These are phyloP conservation scores for Heterobasidion annosum DNA, from an alignment of 1,284 basidiomycete species.

Conservation along the genomic window DNA sequence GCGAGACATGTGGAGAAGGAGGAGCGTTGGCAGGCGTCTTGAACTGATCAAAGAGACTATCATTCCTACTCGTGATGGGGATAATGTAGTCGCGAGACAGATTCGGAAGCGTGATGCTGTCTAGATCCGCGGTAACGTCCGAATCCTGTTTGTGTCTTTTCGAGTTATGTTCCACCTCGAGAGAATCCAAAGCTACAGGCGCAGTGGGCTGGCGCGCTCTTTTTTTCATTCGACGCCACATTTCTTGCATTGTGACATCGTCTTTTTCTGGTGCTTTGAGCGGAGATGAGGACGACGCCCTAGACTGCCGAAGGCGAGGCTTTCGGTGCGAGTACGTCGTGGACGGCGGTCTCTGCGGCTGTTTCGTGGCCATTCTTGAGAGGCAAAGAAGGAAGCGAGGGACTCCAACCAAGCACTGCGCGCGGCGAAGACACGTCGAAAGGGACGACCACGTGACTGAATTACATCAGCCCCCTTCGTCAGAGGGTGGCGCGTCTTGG, in stretches of 20 bases:
- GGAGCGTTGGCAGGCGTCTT: slow-evolving; percentile 12
- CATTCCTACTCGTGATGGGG: slow-evolving; percentile 9
- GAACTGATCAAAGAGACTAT: not conserved
- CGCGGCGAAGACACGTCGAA: too few species aligned
- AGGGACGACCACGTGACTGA: not conserved
- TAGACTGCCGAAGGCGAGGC: slow-evolving; percentile 8
- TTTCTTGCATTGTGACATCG: slow-evolving; percentile 29
- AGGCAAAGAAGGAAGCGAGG: not conserved
- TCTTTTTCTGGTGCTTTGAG: slow-evolving; percentile 23
- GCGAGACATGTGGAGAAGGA: slow-evolving; percentile 11
- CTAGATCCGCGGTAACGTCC: not conserved
- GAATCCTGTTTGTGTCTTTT: slow-evolving; percentile 15
- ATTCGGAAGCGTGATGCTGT: slow-evolving; percentile 1
- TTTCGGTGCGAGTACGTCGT: slow-evolving; percentile 22
- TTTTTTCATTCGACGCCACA: slow-evolving; percentile 40
- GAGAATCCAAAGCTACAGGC: slow-evolving; percentile 7
- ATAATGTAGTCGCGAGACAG: slow-evolving; percentile 1
- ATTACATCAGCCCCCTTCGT: not conserved
- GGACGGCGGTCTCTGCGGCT: slow-evolving; percentile 5
- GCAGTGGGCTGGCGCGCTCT: slow-evolving; percentile 28
- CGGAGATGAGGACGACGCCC: slow-evolving; percentile 25
- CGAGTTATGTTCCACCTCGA: slow-evolving; percentile 8
- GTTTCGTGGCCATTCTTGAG: not conserved
- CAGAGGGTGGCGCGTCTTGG: too few species aligned
- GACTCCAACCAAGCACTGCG: too few species aligned